phyloP scores from a whole-genome alignment of 2,329 filamentous ascomycete genomes.

The Sporothrix phasma region DNA sequence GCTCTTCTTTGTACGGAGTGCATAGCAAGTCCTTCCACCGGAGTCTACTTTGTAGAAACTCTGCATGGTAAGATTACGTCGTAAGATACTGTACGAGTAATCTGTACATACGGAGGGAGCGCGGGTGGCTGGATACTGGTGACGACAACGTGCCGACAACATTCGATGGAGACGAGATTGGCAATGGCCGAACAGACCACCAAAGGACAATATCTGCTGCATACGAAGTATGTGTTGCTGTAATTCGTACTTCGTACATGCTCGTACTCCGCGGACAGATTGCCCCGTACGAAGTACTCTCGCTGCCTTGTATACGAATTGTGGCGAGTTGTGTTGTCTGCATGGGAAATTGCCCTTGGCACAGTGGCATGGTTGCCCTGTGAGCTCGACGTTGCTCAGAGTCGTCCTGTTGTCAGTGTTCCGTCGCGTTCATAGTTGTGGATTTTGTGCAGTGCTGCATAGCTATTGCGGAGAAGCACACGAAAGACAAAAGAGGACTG shows the following conservation, averaged over 20 bases:
- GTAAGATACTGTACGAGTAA: neutral
- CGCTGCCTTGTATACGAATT: neutral
- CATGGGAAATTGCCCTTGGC: slow-evolving; percentile 7
- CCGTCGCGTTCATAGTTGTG: neutral
- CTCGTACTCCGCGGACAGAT: too few relatives aligned
- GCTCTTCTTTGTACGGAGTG: too few relatives aligned
- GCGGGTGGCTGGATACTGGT: neutral
- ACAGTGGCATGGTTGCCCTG: neutral
- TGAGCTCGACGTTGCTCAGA: neutral
- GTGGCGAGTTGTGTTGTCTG: neutral
- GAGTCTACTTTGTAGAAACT: too few relatives aligned
- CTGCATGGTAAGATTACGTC: too few relatives aligned
- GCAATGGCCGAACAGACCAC: neutral
- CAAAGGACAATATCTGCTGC: neutral
- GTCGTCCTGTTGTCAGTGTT: too few relatives aligned
- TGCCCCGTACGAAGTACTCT: too few relatives aligned
- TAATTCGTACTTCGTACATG: too few relatives aligned
- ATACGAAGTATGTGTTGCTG: too few relatives aligned
- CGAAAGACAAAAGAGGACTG: neutral
- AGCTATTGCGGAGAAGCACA: neutral
- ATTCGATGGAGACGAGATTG: neutral
- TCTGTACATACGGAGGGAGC: too few relatives aligned
- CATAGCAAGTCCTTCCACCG: neutral
- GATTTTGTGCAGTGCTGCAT: neutral
- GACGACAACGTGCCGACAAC: neutral